Conservation (phyloP, 257 asterid species). For the Capsicum chinense region DNA sequence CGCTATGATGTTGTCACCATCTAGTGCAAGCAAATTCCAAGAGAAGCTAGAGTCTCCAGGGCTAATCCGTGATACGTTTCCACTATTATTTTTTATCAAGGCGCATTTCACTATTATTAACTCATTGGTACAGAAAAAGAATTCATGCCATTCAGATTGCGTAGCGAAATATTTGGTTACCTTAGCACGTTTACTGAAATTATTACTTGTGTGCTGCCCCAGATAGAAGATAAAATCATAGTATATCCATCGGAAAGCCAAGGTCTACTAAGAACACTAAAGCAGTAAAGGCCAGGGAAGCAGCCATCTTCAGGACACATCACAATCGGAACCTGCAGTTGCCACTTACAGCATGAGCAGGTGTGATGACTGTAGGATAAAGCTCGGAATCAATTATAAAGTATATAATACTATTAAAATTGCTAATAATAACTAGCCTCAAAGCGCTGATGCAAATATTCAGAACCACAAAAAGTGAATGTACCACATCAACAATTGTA, state of each 20-base stretch:
- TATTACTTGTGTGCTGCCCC: constrained; percentile 78
- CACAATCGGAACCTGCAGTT: constrained; percentile 74
- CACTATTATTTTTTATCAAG: constrained; percentile 50
- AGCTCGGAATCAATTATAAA: background rate
- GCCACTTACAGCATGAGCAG: constrained; percentile 10
- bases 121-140: constrained; percentile 18
- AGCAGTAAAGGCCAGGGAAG: constrained; percentile 88
- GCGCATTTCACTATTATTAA: background rate
- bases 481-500: constrained; percentile 74
- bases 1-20: constrained; percentile 75
- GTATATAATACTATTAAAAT: constrained; percentile 12
- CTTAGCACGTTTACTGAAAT: constrained; percentile 70
- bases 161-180: constrained; percentile 43
- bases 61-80: constrained; percentile 71
- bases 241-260: constrained; percentile 97
- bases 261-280: constrained; percentile 60
- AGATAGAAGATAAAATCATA: constrained; percentile 68
- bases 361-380: constrained; percentile 21
- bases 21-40: constrained; percentile 80
- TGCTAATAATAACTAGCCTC: background rate
- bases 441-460: background rate
- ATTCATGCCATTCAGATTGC: constrained; percentile 9
- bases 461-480: constrained; percentile 36
- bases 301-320: constrained; percentile 81
- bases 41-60: constrained; percentile 63